Base-by-base conservation (phyloP, 1,284 basidiomycete species). In the Abortiporus biennis region DNA sequence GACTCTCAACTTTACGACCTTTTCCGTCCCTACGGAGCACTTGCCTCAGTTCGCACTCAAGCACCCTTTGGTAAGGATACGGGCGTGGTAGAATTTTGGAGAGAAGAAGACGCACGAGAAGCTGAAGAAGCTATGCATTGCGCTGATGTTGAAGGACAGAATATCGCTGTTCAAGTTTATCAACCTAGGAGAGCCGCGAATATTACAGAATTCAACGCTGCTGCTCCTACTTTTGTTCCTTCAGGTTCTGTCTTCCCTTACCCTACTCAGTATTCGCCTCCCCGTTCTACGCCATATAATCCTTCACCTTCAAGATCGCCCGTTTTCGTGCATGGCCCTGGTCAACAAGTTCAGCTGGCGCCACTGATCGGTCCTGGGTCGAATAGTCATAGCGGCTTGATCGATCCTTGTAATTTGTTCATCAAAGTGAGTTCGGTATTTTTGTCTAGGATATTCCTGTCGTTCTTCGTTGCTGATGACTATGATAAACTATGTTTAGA, bases 371-470 rank as follows among this genome's bases (percentile, higher is more conserved):
- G n/a, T n/a, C n/a, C n/a, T n/a, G n/a, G n/a, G n/a, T 81, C 87
- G 24, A 76, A 53, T 41, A 90, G 85, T 54, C 80, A 86, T 52
- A 90, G 87, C 47, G 91, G 90, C 21, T 69, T 92, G 19, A 90
- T 94, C 48, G 91, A 94, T 63, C 90, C 89, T 1, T 92, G 89
- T 71, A 93, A 93, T 60, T 64, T 94, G 36, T 93, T 93, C 64
- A 88, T 85, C 71, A 89, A 90, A 71, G 86, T 85, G 38, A 41
- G 66, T 45, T 11, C 12, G n/a, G n/a, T n/a, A n/a, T n/a, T n/a
- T n/a, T n/a, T n/a, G n/a, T n/a, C n/a, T n/a, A n/a, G n/a, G n/a
- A n/a, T n/a, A n/a, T n/a, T n/a, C n/a, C 36, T 25, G 19, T 34
- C 12, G 6, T 33, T 17, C 21, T 32, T 39, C 32, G 16, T 4